Evolutionary conservation across 805 yeast species (phyloP).

Genomic region (Hanseniaspora nectarophila): DNA sequence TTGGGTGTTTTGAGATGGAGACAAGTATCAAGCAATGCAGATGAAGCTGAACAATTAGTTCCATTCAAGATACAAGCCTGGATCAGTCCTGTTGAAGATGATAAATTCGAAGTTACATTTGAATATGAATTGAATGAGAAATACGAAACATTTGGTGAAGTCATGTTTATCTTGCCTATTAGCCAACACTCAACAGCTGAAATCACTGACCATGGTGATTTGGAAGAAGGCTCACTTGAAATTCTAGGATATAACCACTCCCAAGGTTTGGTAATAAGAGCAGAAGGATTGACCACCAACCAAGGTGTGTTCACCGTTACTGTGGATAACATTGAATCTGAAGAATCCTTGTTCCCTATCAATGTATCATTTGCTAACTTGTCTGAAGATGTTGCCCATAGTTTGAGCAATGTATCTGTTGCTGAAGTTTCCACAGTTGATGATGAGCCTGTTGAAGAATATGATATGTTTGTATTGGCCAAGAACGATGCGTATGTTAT

Average conservation of each 20-base stretch:
- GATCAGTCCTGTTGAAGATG: slow-evolving; percentile 37
- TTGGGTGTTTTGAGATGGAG: slow-evolving; percentile 92
- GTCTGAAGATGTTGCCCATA: slow-evolving; percentile 32
- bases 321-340: slow-evolving; percentile 53
- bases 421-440: slow-evolving; percentile 44
- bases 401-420: slow-evolving; percentile 57
- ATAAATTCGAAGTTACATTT: slow-evolving; percentile 47
- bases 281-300: slow-evolving; percentile 41
- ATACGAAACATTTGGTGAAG: slow-evolving; percentile 39
- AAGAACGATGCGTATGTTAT: slow-evolving; percentile 5
- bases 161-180: slow-evolving; percentile 51
- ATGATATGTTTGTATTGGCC: slow-evolving; percentile 6
- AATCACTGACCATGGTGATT: slow-evolving; percentile 39
- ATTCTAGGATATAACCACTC: slow-evolving; percentile 50
- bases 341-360: slow-evolving; percentile 83
- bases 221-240: slow-evolving; percentile 41
- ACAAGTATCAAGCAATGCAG: slow-evolving; percentile 36
- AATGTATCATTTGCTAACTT: slow-evolving; percentile 49
- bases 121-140: slow-evolving; percentile 67
- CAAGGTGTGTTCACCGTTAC: slow-evolving; percentile 71
- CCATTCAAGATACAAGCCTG: slow-evolving; percentile 77
- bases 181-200: slow-evolving; percentile 31
- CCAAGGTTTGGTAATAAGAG: slow-evolving; percentile 51
- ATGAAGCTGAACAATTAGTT: slow-evolving; percentile 40
- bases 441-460: slow-evolving; percentile 48